Base-by-base conservation (phyloP, 371 early-diverging fungal species). In the Apophysomyces ossiformis region DNA sequence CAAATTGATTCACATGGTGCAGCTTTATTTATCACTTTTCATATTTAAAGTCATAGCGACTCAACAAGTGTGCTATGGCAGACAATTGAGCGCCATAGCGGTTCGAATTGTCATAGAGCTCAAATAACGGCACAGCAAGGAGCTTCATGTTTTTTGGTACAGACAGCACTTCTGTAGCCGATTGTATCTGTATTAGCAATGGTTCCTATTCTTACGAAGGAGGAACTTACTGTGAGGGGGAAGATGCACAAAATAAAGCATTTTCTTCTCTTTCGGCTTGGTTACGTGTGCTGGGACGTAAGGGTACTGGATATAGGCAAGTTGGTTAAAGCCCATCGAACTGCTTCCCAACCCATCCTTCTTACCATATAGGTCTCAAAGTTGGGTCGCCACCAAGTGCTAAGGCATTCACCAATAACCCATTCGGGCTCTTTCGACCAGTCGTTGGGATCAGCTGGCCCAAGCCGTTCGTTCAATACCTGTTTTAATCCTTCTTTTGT, bases 91-190 rank as follows among this genome's bases (percentile, higher is more conserved):
- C 83, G 2, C 94, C 94, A 74, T 90, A 94, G 12, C 91, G 73
- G 8, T 81, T 76, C 3, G 89, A 79, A 67, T 93, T 93, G 57
- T 93, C 92, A 71, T 92, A 89, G 15, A 94, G 73, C 69, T 94
- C 94, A 72, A 93, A 91, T 18, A 94, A 78, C 2, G 94, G 94
- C 1, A 94, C 92, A 8, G 93, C 93, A 5, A 92, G 74, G 7
- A 93, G 74, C 64, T 90, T 89, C 89, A 93, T 87, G 69, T 92
- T 92, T 60, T 84, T 87, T 16, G 94, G 93, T 5, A 94, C 90
- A 4, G 85, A 87, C n/a, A 93, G 81, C 5, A 87, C 75, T 67
- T 88, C 92, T 92, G 68, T 60, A 58, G 46, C 35, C 16, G 37
- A 65, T 47, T 21, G 8, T 32, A 47, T 43, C n/a, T n/a, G 61